Evolutionary conservation across 768 basidiomycete species (phyloP), one percentile per base, ranked within the genome.

Genomic region (Mycena rosella): DNA sequence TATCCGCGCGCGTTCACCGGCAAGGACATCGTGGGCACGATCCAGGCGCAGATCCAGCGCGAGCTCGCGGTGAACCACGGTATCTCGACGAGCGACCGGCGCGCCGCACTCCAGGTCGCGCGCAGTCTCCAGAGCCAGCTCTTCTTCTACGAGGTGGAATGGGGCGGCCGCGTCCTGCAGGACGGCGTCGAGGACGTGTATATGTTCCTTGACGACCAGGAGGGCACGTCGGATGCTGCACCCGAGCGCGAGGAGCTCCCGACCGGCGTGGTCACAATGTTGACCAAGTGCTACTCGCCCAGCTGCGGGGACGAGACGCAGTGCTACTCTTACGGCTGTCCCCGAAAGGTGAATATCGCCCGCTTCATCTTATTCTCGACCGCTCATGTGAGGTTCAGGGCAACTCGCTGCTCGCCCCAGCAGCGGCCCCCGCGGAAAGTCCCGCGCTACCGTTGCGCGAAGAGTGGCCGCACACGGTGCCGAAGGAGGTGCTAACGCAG

Each of bases 61-160:
- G 93, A 96, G 73, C 85, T 96, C 18, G 87, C 91, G 56, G 85
- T 91, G 73, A 88, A 90, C 57, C 91, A 94, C 66, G 89, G 88
- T 10, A 83, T 92, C 38, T 89, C 90, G 3, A 90, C 89, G 0
- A 90, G 86, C 66, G 95, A 96, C 72, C 86, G 96, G 10, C 88
- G 93, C 9, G 90, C 92, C 14, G 95, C 96, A 3, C 81, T 98
- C 29, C 90, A 93, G 76, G 91, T 97, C 34, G 98, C 96, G 5
- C 90, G 95, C 44, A 94, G 93, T 63, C 84, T 65, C 34, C 96
- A 98, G 75, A 91, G 88, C 64, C 95, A 97, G 75, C 85, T 99
- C 8, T 98, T 96, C 84, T 96, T 98, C 78, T 95, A 95, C 75
- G 97, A 99, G 76, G 96, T 98, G 10, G 96, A 98, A 75, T 97